Evolutionary conservation across 768 basidiomycete species (phyloP), one percentile per base, ranked within the genome.

Genomic region (Agaricus subrufescens): DNA sequence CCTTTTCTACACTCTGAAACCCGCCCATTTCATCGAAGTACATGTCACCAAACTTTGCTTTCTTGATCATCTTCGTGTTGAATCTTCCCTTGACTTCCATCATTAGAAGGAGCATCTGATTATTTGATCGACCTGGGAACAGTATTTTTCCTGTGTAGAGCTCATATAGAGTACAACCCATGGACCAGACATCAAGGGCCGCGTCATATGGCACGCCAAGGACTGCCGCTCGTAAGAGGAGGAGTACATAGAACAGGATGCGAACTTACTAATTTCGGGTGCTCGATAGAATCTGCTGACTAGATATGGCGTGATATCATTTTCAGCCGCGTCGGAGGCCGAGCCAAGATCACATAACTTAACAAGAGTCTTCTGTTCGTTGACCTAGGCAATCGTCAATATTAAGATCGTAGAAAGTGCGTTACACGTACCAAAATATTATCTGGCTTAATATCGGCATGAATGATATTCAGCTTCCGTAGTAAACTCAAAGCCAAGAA

Each of bases 281-380:
- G 96, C 96, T 44, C 97, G 91, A 68, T 99, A 98, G 73, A 98
- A 99, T 46, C 97, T 80, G 62, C 91, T 94, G 58, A 98, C 97
- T 54, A 99, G 86, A 71, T 99, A 98, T 9, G 97, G 97, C 7
- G 97, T 98, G 63, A 98, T 94, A 34, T 97, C 97, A 69, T 93
- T 94, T 70, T 98, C 96, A 7, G 87, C 87, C 1, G 87, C 89
- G 69, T 98, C 96, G 6, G 91, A 90, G 1, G 97, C 97, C 2
- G 94, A 96, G n/a, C 97, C 97, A 31, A 99, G 74, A 71, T 99
- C 97, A 66, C 95, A 98, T 2, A 99, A 73, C 72, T 99, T 99
- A 56, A 98, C 73, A 23, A 93, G 71, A 3, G 91, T 94, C 76
- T 98, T 98, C 63, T 85, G 86, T 62, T 98, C 95, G 61, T 94